A percentile compares a stretch with the other conserved stretches of the same genome.
Evolutionary conservation across 2,329 filamentous ascomycete genomes (phyloP).

Genomic region (Tolypocladium sp.): DNA sequence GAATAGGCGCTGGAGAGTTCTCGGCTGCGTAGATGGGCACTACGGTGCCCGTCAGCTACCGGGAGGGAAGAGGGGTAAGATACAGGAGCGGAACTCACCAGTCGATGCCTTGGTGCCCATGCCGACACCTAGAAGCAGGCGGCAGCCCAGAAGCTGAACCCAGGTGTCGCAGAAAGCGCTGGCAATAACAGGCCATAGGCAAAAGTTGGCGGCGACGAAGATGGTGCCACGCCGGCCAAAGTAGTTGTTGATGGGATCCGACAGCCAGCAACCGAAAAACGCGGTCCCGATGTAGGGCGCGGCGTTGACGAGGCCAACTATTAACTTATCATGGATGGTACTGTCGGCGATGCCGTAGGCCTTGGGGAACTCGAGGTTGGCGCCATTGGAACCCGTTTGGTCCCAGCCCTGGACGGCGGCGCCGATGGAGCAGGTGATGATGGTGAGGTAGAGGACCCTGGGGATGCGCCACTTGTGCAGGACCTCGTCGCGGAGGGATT

Average conservation of each 20-base stretch:
- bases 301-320: slow-evolving; percentile 61
- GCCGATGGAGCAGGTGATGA: slow-evolving; percentile 58
- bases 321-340: slow-evolving; percentile 28
- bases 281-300: slow-evolving; percentile 41
- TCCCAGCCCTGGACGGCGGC: slow-evolving; percentile 66
- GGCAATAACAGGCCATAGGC: slow-evolving; percentile 60
- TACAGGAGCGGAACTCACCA: slow-evolving; percentile 16
- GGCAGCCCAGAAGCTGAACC: slow-evolving; percentile 60
- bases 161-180: slow-evolving; percentile 63
- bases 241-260: slow-evolving; percentile 48
- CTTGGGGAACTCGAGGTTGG: slow-evolving; percentile 51
- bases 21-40: slow-evolving; percentile 73
- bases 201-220: slow-evolving; percentile 66
- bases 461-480: slow-evolving; percentile 62
- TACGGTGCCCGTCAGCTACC: neutral
- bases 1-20: slow-evolving; percentile 58
- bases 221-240: slow-evolving; percentile 45
- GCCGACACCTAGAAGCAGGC: slow-evolving; percentile 66
- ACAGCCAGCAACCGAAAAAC: slow-evolving; percentile 53
- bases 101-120: slow-evolving; percentile 67
- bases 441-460: slow-evolving; percentile 53
- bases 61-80: too few species aligned
- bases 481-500: slow-evolving; percentile 50
- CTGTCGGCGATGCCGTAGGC: slow-evolving; percentile 34
- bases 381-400: slow-evolving; percentile 54